Evolutionary conservation across 2,329 filamentous ascomycete genomes (phyloP).

Genomic region (Rugonectria rugulosa): DNA sequence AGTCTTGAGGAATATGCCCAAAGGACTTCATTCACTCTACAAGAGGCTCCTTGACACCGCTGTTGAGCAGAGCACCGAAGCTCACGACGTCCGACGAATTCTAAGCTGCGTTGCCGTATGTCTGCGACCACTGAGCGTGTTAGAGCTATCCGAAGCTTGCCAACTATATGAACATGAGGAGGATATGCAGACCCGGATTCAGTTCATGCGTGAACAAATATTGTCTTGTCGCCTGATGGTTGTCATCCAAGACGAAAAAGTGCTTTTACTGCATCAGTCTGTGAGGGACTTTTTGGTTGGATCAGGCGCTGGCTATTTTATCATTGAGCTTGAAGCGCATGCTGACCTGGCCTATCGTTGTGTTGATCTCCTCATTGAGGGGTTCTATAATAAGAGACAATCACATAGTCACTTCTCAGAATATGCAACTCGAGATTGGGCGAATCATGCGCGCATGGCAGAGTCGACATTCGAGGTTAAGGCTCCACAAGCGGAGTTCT

Average conservation of each 20-base stretch:
- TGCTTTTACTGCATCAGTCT: slow-evolving; percentile 27
- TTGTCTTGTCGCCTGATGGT: slow-evolving; percentile 27
- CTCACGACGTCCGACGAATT: slow-evolving; percentile 10
- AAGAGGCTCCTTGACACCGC: slow-evolving; percentile 20
- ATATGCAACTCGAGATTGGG: neutral
- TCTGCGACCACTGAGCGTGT: slow-evolving; percentile 18
- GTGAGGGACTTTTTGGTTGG: slow-evolving; percentile 24
- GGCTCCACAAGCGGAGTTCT: neutral
- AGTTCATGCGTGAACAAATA: slow-evolving; percentile 24
- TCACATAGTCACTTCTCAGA: neutral
- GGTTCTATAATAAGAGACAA: neutral
- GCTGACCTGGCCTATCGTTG: neutral
- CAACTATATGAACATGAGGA: slow-evolving; percentile 20
- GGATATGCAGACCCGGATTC: slow-evolving; percentile 13
- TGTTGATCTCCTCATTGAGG: neutral
- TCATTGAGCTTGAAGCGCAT: neutral
- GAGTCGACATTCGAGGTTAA: neutral
- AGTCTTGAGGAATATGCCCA: slow-evolving; percentile 29
- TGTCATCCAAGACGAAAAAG: slow-evolving; percentile 23
- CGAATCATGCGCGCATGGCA: slow-evolving; percentile 1
- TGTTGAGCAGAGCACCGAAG: neutral
- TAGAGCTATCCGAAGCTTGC: slow-evolving; percentile 27
- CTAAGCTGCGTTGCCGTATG: slow-evolving; percentile 21
- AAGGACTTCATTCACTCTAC: slow-evolving; percentile 29
- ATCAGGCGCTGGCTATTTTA: neutral